Conservation (phyloP, 2,329 filamentous ascomycete species). For the Diaporthe eres region DNA sequence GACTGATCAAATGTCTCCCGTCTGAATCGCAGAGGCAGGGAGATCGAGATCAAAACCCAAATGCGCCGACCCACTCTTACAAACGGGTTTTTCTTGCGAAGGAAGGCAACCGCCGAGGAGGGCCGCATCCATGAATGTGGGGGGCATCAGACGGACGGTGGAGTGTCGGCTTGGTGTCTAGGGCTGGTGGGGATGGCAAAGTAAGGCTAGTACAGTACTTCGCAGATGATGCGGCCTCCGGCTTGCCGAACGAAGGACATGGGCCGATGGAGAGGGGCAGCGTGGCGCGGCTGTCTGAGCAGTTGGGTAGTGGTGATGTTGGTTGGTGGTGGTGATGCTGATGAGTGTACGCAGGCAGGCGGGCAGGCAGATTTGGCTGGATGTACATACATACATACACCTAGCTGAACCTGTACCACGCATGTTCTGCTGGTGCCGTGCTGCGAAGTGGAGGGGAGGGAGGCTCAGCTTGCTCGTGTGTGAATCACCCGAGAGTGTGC, state of each 20-base stretch:
- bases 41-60: slow-evolving; percentile 34
- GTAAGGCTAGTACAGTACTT: neutral
- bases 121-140: slow-evolving; percentile 9
- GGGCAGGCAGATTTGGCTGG: neutral
- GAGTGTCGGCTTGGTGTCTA: slow-evolving; percentile 17
- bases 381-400: neutral
- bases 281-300: slow-evolving; percentile 7
- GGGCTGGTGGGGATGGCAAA: slow-evolving; percentile 12
- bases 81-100: slow-evolving; percentile 28
- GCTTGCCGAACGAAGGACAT: slow-evolving; percentile 17
- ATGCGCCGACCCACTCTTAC: slow-evolving; percentile 18
- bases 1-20: slow-evolving; percentile 36
- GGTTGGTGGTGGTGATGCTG: neutral
- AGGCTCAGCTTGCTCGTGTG: slow-evolving; percentile 1
- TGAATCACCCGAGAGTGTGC: neutral
- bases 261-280: slow-evolving; percentile 12
- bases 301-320: neutral
- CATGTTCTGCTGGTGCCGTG: neutral
- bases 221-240: neutral
- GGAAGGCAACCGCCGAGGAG: slow-evolving; percentile 30
- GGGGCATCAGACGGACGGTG: slow-evolving; percentile 8
- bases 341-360: neutral
- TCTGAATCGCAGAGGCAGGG: slow-evolving; percentile 31
- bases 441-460: neutral
- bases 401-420: neutral